Evolutionary conservation across 2,329 filamentous ascomycete genomes (phyloP).

Genomic region (Helotiales sp.): DNA sequence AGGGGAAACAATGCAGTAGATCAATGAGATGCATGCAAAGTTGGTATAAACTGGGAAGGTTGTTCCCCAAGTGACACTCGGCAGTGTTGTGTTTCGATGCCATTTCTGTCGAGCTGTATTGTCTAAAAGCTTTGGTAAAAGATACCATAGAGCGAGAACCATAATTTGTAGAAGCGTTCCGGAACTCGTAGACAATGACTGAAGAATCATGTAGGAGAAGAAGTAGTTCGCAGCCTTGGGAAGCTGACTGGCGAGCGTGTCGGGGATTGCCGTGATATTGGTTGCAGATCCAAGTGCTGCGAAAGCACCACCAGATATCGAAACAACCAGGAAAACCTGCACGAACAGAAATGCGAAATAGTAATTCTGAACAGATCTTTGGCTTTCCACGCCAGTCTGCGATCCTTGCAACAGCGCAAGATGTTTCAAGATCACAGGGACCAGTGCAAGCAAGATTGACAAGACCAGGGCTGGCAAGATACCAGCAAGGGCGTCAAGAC

Average conservation of each 20-base stretch:
- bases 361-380: slow-evolving; percentile 84
- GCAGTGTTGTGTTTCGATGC: slow-evolving; percentile 76
- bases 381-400: slow-evolving; percentile 76
- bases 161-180: slow-evolving; percentile 83
- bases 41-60: slow-evolving; percentile 98
- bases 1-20: slow-evolving; percentile 87
- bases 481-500: slow-evolving; percentile 73
- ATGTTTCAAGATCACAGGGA: slow-evolving; percentile 76
- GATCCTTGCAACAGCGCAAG: slow-evolving; percentile 74
- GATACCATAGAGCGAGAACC: slow-evolving; percentile 77
- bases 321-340: slow-evolving; percentile 91
- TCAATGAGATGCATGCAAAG: slow-evolving; percentile 86
- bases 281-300: slow-evolving; percentile 52
- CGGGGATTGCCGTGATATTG: slow-evolving; percentile 63
- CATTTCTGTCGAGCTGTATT: slow-evolving; percentile 83
- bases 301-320: slow-evolving; percentile 75
- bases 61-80: slow-evolving; percentile 81
- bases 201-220: slow-evolving; percentile 97
- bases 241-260: slow-evolving; percentile 73
- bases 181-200: slow-evolving; percentile 87
- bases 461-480: slow-evolving; percentile 79
- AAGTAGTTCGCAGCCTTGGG: slow-evolving; percentile 94
- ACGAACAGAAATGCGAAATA: slow-evolving; percentile 95
- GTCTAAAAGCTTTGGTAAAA: slow-evolving; percentile 79
- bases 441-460: slow-evolving; percentile 73